A percentile compares a stretch with the other conserved stretches of the same genome.
Evolutionary conservation across 2,329 filamentous ascomycete genomes (phyloP).

Genomic region (Dothiorella sarmentorum): DNA sequence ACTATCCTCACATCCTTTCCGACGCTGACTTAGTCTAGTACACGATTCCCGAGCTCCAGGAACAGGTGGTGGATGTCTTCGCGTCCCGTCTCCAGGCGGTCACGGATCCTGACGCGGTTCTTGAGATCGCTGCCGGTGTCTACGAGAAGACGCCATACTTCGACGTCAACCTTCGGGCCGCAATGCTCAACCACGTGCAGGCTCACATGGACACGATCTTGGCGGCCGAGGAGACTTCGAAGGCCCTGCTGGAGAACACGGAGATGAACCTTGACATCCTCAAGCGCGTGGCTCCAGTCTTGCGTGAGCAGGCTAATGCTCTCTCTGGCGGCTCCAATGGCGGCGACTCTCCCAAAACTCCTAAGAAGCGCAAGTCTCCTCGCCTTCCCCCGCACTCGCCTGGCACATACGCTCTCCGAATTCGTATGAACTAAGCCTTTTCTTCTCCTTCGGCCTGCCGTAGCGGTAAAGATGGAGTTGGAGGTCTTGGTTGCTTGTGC

Average conservation of each 20-base stretch:
- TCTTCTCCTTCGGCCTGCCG: too few relatives aligned
- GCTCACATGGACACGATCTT: background rate
- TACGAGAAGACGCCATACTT: background rate
- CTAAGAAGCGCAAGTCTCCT: background rate
- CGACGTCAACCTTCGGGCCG: background rate
- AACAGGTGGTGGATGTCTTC: background rate
- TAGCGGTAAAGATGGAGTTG: too few relatives aligned
- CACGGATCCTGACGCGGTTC: background rate
- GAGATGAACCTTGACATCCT: background rate
- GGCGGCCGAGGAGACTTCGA: background rate
- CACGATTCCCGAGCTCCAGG: background rate
- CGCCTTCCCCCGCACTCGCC: background rate
- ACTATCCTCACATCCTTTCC: background rate
- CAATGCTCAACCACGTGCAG: background rate
- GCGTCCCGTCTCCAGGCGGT: background rate
- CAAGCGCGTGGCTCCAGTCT: background rate
- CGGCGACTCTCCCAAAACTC: background rate
- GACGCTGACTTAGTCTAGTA: background rate
- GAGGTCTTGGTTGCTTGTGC: too few relatives aligned
- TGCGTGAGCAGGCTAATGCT: background rate
- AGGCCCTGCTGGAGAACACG: background rate
- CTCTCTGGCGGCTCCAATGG: background rate
- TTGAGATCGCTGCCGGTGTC: background rate
- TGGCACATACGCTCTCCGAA: background rate
- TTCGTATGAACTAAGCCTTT: too few relatives aligned